Conservation (phyloP, 192 early-diverging fungal genomes). For the Cladochytrium replicatum region DNA sequence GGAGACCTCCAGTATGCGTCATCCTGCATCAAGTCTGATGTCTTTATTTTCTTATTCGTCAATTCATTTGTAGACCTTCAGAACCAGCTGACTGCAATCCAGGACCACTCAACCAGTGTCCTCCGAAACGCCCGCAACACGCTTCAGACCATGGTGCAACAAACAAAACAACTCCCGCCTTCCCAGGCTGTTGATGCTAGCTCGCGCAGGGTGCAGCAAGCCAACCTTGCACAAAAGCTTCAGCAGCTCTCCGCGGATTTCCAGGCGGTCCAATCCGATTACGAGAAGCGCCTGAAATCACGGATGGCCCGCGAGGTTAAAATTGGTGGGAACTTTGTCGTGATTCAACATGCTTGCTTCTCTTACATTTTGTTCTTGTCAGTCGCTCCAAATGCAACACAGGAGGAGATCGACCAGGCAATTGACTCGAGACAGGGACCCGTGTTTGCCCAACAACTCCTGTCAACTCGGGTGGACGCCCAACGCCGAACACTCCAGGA, state of each 20-base stretch:
- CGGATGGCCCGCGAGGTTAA: conserved; percentile 41
- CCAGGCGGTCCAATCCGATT: conserved; percentile 21
- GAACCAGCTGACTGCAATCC: conserved; percentile 15
- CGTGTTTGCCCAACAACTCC: conserved; percentile 50
- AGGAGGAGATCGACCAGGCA: conserved; percentile 43
- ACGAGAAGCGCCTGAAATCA: conserved; percentile 30
- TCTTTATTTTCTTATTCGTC: too few relatives aligned
- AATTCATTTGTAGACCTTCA: too few relatives aligned
- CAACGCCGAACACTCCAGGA: conserved; percentile 43
- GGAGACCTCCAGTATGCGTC: too few relatives aligned
- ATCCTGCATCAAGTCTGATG: too few relatives aligned
- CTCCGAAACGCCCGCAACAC: conserved; percentile 18
- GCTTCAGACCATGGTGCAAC: conserved; percentile 10
- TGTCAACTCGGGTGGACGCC: conserved; percentile 36
- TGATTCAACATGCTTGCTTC: conserved; percentile 1
- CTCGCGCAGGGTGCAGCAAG: conserved; percentile 25
- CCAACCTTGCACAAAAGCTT: conserved; percentile 30
- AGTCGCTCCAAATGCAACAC: conserved; percentile 48
- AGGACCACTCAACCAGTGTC: conserved; percentile 18
- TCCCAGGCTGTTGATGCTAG: conserved; percentile 14
- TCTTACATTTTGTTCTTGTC: neutral
- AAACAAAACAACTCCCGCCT: conserved; percentile 15
- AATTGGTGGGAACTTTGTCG: conserved; percentile 28
- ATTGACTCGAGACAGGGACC: too few relatives aligned
- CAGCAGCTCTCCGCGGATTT: conserved; percentile 27